Evolutionary conservation across 257 asterid genomes (phyloP).

Genomic region (Forsythia viridissima): DNA sequence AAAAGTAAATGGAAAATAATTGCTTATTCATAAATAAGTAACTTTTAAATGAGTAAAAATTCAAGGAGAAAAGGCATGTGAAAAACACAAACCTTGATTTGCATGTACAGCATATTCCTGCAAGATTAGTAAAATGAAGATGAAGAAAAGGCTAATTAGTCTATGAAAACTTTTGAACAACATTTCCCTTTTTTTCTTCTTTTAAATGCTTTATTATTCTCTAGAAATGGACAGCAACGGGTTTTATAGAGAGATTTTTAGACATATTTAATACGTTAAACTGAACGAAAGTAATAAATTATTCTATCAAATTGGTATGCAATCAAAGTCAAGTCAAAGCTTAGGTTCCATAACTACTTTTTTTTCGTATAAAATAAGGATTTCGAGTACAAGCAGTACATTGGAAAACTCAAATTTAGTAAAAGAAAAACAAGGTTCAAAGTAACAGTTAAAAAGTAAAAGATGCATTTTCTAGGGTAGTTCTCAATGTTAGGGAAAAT

Average conservation of each 20-base stretch:
- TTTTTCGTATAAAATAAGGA: constrained; percentile 13
- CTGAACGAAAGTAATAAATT: neutral
- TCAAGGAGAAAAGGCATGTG: neutral
- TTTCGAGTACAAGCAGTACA: constrained; percentile 25
- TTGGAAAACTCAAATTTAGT: constrained; percentile 42
- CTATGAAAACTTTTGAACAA: constrained; percentile 21
- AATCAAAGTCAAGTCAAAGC: constrained; percentile 56
- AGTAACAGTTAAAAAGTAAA: constrained; percentile 24
- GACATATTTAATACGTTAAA: neutral
- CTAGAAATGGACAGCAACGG: neutral
- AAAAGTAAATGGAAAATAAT: neutral
- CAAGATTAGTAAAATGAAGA: constrained; percentile 28
- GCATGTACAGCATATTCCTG: constrained; percentile 25
- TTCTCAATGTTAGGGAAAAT: constrained; percentile 28
- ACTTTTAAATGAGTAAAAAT: neutral
- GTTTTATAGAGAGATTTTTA: constrained; percentile 35
- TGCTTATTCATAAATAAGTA: neutral
- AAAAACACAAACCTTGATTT: constrained; percentile 37
- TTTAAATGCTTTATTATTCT: neutral
- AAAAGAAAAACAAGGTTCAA: constrained; percentile 22
- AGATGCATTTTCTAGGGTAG: constrained; percentile 24
- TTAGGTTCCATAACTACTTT: constrained; percentile 36
- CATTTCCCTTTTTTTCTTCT: constrained; percentile 20
- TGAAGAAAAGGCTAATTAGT: constrained; percentile 20
- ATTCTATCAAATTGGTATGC: neutral